Base-by-base conservation (phyloP, 2,329 filamentous ascomycete genomes). In the Verruconis gallopava region DNA sequence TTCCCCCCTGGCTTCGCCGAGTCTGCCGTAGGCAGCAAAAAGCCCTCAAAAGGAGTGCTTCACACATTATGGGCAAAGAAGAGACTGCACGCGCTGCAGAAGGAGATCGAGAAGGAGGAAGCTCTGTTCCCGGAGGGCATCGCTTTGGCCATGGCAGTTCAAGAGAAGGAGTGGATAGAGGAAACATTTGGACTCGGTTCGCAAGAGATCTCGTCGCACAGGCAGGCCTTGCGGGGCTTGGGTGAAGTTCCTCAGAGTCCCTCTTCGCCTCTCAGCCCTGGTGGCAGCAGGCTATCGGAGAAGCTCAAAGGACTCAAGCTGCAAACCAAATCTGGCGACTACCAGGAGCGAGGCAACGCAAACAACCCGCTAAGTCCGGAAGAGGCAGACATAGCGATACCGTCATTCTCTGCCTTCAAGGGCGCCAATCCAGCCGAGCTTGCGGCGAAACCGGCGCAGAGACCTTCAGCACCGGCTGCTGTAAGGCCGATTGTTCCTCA, bases 21-120 rank as follows among this genome's bases (percentile, higher is more conserved):
- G 9, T 32, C 25, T 9, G 17, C 20, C 21, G 22, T 15, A 4
- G 25, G 17, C 11, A 28, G 12, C 13, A 33, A 18, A 19, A 35
- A 30, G 20, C 21, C 36, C 11, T 78, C 79, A 52, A 81, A 84
- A 48, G 86, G 86, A 2, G 84, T 93, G 2, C 62, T 94, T 46
- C 88, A 93, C 56, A 93, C 85, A 2, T 77, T 89, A 44, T 95
- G 88, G 85, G 88, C 84, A 14, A 86, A 86, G 66, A 80, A 83
- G 58, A 71, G 86, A 33, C 64, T 94, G 17, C 75, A 77, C 21
- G 78, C 82, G 47, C 65, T 94, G 37, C 75, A 85, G 40, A 69
- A 69, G 44, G 86, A 94, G 65, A 89, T 93, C 50, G 75, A 73
- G 6, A 65, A 67, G 5, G 86, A 93, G 64, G 72, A 80, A 55